Percentiles rank a stretch among this genome's conserved stretches.
Evolutionary conservation across 306 rosid species (phyloP).

Genomic region (Crotalaria pallida): DNA sequence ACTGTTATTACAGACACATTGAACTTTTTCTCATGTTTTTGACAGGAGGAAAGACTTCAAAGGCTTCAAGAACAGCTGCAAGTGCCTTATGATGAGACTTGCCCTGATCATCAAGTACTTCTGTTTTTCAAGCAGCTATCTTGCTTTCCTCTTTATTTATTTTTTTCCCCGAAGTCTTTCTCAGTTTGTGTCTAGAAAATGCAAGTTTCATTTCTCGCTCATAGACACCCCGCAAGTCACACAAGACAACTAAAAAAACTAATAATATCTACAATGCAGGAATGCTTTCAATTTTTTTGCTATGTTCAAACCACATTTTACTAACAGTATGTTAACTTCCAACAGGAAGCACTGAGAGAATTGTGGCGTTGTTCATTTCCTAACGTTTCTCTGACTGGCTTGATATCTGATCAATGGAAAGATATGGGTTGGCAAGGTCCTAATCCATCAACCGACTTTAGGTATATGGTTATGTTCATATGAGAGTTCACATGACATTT

Average conservation of each 20-base stretch:
- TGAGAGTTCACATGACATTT: neutral
- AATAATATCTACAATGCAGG: neutral
- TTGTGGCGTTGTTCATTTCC: constrained; percentile 86
- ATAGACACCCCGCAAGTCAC: neutral
- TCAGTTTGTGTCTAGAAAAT: neutral
- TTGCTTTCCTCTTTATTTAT: neutral
- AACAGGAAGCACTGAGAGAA: constrained; percentile 74
- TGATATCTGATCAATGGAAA: constrained; percentile 95
- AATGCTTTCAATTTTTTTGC: neutral
- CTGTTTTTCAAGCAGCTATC: constrained; percentile 12
- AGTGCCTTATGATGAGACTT: constrained; percentile 68
- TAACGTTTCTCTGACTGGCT: constrained; percentile 51
- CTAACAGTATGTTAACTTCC: constrained; percentile 3
- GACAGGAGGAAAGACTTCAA: constrained; percentile 74
- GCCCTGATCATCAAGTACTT: constrained; percentile 75
- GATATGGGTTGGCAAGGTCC: constrained; percentile 99
- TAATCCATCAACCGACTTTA: constrained; percentile 95
- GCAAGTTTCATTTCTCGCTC: constrained; percentile 2
- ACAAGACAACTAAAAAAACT: neutral
- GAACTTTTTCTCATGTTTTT: constrained; percentile 8
- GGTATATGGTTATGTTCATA: constrained; percentile 37
- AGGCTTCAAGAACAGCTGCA: constrained; percentile 78
- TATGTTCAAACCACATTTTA: neutral
- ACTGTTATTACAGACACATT: neutral
- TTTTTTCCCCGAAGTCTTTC: neutral